These are phyloP conservation scores for Xylaria bambusicola DNA, from an alignment of 495 filamentous ascomycete genomes.

Conservation along the genomic window DNA sequence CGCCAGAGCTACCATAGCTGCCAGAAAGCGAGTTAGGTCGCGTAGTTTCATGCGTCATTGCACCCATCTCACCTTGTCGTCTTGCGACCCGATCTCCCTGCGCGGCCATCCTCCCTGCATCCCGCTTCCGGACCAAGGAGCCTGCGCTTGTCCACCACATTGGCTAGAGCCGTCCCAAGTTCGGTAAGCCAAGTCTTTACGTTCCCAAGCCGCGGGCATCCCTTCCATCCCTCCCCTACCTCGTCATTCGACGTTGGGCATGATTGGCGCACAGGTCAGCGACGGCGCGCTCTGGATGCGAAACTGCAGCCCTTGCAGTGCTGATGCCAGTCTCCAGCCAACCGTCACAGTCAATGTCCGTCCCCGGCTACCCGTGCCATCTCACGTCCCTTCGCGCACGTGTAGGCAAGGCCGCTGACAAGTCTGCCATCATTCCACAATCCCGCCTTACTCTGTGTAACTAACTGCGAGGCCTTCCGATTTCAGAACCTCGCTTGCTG, in stretches of 20 bases:
- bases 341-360: background rate
- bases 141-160: background rate
- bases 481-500: constrained; percentile 5
- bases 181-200: constrained; percentile 15
- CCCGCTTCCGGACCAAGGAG: background rate
- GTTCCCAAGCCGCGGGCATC: background rate
- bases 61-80: constrained; percentile 5
- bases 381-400: constrained; percentile 6
- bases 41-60: constrained; percentile 7
- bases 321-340: constrained; percentile 6
- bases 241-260: background rate
- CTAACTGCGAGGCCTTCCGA: background rate
- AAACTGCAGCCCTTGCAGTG: background rate
- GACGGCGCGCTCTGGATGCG: background rate
- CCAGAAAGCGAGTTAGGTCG: no score
- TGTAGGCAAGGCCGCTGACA: background rate
- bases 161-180: background rate
- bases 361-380: constrained; percentile 5
- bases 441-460: constrained; percentile 3
- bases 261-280: constrained; percentile 6
- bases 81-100: constrained; percentile 14
- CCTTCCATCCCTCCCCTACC: background rate
- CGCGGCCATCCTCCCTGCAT: constrained; percentile 3
- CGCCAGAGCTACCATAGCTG: no score
- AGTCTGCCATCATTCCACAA: background rate